Evolutionary conservation across 176 grass and related monocot species (phyloP).

Genomic region (Avena eriantha): DNA sequence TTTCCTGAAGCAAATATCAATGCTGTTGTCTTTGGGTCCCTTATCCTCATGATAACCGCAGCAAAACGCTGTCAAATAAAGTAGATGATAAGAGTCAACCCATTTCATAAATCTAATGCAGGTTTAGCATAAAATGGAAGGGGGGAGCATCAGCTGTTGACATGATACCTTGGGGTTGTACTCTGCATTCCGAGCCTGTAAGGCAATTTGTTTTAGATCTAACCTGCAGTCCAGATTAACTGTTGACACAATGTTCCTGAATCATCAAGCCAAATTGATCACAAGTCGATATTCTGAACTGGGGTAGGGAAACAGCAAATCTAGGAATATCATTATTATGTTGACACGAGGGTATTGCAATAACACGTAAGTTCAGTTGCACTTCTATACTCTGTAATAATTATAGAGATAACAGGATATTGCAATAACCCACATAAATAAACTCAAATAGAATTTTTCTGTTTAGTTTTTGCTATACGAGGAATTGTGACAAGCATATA

Average conservation of each 20-base stretch:
- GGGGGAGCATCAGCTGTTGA: slow-evolving; percentile 1
- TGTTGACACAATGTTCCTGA: slow-evolving; percentile 87
- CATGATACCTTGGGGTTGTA: slow-evolving; percentile 84
- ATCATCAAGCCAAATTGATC: slow-evolving; percentile 14
- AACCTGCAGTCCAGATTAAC: slow-evolving; percentile 72
- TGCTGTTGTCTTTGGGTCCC: slow-evolving; percentile 86
- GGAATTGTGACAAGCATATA: neutral
- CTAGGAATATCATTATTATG: neutral
- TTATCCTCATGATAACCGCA: slow-evolving; percentile 93
- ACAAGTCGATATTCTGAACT: neutral
- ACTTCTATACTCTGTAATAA: neutral
- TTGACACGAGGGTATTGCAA: neutral
- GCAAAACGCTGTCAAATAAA: slow-evolving; percentile 67
- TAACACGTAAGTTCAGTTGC: neutral
- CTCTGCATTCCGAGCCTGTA: slow-evolving; percentile 76
- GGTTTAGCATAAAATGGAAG: neutral
- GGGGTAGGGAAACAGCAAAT: neutral
- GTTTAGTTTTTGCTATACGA: neutral
- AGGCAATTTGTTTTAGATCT: slow-evolving; percentile 72
- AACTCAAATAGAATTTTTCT: neutral
- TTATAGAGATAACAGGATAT: neutral
- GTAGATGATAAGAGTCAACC: neutral
- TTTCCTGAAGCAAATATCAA: slow-evolving; percentile 94
- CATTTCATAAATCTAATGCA: neutral
- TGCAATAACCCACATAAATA: neutral